Evolutionary conservation across 192 early-diverging fungal genomes (phyloP), one percentile per base, ranked within the genome.

Genomic region (Linnemannia schmuckeri): DNA sequence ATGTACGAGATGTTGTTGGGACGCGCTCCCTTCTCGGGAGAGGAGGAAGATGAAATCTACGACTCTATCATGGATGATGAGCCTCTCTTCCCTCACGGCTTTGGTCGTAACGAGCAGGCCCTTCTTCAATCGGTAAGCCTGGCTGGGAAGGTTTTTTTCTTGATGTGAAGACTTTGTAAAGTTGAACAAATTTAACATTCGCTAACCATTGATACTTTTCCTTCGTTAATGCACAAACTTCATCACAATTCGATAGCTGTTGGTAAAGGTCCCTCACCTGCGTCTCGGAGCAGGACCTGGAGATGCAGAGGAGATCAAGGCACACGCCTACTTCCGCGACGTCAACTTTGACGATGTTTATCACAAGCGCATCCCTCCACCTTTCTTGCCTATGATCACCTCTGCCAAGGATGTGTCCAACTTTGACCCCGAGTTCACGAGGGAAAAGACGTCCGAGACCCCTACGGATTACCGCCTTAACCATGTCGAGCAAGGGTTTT

Each of bases 401-500:
- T 90, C 92, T 37, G 91, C 94, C 72, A 95, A 94, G 27, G 98
- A 99, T 82, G 93, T 95, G 44, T 98, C 97, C 72, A 98, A 98
- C 92, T 99, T 99, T 94, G 98, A 99, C 82, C 94, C 95, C 55
- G 98, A 99, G 84, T 99, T 99, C 84, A 99, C 98, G 12, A 91
- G 92, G 41, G 97, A 98, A 91, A 91, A 90, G 73, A 96, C 98
- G 1, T 94, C 96, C 1, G 83, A 98, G 77, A 98, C 98, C 10
- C 98, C 97, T 0, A 93, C 94, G 27, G 95, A 97, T 77, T 95
- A 95, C 66, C 94, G 96, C 18, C 90, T 98, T 20, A 93, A 94
- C 46, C 90, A 91, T n/a, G 92, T 91, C 12, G 96, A 99, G 89
- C 98, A 99, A 88, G 94, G 95, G 76, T 94, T 96, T 79, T 99